Conservation (phyloP, 108 stramenopile species). For the Nitzschia sp. region DNA sequence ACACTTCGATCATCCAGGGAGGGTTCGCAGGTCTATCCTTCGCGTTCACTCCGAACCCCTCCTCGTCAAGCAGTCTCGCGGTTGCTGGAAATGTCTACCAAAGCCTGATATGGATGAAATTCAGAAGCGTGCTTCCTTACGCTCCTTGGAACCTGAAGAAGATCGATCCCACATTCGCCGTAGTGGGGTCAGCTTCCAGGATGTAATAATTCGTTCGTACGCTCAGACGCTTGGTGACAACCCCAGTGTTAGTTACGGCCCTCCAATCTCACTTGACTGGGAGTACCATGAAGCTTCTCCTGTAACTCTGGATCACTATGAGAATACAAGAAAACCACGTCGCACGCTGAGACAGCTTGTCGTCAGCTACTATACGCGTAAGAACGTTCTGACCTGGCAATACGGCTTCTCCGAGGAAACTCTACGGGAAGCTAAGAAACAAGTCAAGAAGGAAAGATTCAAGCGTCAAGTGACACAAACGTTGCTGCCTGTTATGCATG, state of each 20-base stretch:
- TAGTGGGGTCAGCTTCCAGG: constrained; percentile 30
- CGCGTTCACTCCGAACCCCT: constrained; percentile 1
- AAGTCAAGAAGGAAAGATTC: constrained; percentile 32
- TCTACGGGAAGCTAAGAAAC: constrained; percentile 32
- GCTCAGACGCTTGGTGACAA: constrained; percentile 63
- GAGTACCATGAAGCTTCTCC: constrained; percentile 46
- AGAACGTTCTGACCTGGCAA: constrained; percentile 33
- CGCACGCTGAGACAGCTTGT: constrained; percentile 44
- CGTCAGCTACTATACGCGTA: constrained; percentile 50
- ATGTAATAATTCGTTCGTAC: constrained; percentile 50
- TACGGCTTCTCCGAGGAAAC: constrained; percentile 49
- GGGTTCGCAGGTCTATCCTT: constrained; percentile 10
- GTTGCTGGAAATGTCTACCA: constrained; percentile 29
- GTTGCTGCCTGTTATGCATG: constrained; percentile 27
- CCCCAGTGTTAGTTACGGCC: constrained; percentile 54
- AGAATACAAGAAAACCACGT: constrained; percentile 34
- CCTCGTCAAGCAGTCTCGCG: constrained; percentile 4
- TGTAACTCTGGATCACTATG: constrained; percentile 55
- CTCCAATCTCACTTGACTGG: constrained; percentile 67
- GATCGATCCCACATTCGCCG: not conserved
- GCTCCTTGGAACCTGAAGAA: not conserved
- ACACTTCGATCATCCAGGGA: not conserved
- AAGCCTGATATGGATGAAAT: constrained; percentile 19
- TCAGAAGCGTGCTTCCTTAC: not conserved
- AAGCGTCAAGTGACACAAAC: constrained; percentile 38